Evolutionary conservation across 2,329 filamentous ascomycete species (phyloP).

Genomic region (Harringtonia aguacate): DNA sequence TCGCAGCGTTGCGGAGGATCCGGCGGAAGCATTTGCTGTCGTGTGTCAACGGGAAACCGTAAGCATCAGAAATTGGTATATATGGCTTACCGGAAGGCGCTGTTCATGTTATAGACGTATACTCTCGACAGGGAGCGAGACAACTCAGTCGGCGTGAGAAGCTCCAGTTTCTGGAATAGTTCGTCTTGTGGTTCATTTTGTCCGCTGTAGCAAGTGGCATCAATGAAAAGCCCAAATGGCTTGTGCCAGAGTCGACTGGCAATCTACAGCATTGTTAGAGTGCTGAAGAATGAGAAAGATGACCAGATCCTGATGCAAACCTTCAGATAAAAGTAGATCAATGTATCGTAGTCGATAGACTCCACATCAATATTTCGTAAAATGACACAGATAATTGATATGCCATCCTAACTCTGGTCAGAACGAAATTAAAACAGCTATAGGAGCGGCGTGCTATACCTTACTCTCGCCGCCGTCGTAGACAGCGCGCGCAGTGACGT

Average conservation of each 20-base stretch:
- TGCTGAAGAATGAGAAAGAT: neutral
- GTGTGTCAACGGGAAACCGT: too few relatives aligned
- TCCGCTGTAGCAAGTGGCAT: conserved; percentile 61
- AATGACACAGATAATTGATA: conserved; percentile 60
- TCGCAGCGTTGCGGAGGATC: conserved; percentile 49
- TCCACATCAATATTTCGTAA: conserved; percentile 57
- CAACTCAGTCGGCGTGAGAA: conserved; percentile 51
- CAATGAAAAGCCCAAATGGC: conserved; percentile 56
- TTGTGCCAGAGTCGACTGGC: conserved; percentile 60
- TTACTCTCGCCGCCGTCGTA: conserved; percentile 64
- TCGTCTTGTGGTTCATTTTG: conserved; percentile 56
- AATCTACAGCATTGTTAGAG: conserved; percentile 32
- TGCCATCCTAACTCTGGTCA: conserved; percentile 37
- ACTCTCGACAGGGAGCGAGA: conserved; percentile 47
- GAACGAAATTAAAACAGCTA: neutral
- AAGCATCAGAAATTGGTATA: too few relatives aligned
- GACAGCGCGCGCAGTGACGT: conserved; percentile 52
- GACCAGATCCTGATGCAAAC: conserved; percentile 21
- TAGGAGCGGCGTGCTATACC: conserved; percentile 20
- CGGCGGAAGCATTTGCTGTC: conserved; percentile 52
- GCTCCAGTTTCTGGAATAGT: conserved; percentile 51
- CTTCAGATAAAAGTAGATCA: conserved; percentile 59
- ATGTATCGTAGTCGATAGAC: conserved; percentile 52
- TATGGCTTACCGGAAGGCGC: conserved; percentile 46
- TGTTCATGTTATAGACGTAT: conserved; percentile 67